phyloP scores from a whole-genome alignment of 2,329 filamentous ascomycete species.

The Aureobasidium namibiae region DNA sequence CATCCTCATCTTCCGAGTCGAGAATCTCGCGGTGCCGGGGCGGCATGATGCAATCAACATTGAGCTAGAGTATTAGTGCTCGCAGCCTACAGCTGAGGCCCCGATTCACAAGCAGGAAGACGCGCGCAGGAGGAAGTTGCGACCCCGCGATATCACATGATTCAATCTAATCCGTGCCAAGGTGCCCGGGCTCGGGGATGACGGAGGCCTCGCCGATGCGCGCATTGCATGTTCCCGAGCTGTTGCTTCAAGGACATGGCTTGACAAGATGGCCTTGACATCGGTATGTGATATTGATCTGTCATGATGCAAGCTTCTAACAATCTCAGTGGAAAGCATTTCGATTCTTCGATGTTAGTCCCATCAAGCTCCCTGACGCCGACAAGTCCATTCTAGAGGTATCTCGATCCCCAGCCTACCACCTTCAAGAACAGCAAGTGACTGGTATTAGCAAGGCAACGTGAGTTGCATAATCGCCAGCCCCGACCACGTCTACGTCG shows the following conservation, averaged over 20 bases:
- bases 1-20: constrained; percentile 13
- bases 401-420: constrained; percentile 30
- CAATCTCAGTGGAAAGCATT: constrained; percentile 85
- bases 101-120: not conserved
- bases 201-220: not conserved
- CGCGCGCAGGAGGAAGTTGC: not conserved
- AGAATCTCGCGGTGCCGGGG: not conserved
- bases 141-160: not conserved
- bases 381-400: constrained; percentile 76
- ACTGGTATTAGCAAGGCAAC: constrained; percentile 44
- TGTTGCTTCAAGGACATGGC: not conserved
- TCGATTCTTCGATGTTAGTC: constrained; percentile 95
- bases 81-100: not conserved
- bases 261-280: constrained; percentile 31
- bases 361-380: constrained; percentile 70
- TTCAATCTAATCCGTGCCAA: not conserved
- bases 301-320: not conserved
- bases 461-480: constrained; percentile 79
- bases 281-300: constrained; percentile 24
- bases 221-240: not conserved
- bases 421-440: constrained; percentile 1
- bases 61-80: not conserved
- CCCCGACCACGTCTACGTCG: constrained; percentile 82
- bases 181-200: not conserved
- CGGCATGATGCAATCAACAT: constrained; percentile 1